Percentiles rank a stretch among this genome's conserved stretches.
Conservation (phyloP, 2,329 filamentous ascomycete genomes). For the Colletotrichum sp. region DNA sequence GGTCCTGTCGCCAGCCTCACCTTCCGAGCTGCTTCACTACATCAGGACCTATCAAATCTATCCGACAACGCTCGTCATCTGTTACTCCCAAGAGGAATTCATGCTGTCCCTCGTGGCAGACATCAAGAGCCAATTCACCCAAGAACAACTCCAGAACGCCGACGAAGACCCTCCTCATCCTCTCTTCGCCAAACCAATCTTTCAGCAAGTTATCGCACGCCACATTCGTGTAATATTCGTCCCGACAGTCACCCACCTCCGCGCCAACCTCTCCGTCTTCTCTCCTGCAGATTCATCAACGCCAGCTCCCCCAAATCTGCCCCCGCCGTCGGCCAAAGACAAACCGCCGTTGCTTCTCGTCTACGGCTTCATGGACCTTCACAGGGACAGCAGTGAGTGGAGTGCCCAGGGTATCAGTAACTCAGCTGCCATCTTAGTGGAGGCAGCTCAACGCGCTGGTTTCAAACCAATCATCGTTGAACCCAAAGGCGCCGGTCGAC, state of each 20-base stretch:
- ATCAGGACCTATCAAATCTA: conserved; percentile 61
- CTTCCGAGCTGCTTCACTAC: conserved; percentile 68
- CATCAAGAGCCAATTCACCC: conserved; percentile 28
- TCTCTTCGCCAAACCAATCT: conserved; percentile 69
- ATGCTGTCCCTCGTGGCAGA: conserved; percentile 60
- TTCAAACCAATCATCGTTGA: conserved; percentile 56
- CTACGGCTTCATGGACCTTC: conserved; percentile 69
- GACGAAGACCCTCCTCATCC: not conserved
- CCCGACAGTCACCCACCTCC: conserved; percentile 77
- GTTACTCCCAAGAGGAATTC: conserved; percentile 70
- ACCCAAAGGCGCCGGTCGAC: conserved; percentile 34
- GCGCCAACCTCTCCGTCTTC: conserved; percentile 73
- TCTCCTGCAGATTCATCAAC: conserved; percentile 40
- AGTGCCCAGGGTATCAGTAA: conserved; percentile 74
- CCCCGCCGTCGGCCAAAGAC: not conserved
- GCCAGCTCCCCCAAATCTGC: conserved; percentile 38
- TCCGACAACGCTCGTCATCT: conserved; percentile 74
- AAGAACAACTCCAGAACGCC: not conserved
- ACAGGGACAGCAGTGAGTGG: conserved; percentile 74
- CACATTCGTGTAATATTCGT: conserved; percentile 75
- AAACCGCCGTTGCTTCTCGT: conserved; percentile 57
- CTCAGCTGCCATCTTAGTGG: conserved; percentile 67
- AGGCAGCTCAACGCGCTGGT: conserved; percentile 55
- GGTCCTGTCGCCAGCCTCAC: conserved; percentile 58
- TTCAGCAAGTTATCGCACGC: conserved; percentile 71